Percentiles rank a stretch among this genome's conserved stretches.
phyloP scores from a whole-genome alignment of 345 rosid genomes.

The Bruguiera parviflora region DNA sequence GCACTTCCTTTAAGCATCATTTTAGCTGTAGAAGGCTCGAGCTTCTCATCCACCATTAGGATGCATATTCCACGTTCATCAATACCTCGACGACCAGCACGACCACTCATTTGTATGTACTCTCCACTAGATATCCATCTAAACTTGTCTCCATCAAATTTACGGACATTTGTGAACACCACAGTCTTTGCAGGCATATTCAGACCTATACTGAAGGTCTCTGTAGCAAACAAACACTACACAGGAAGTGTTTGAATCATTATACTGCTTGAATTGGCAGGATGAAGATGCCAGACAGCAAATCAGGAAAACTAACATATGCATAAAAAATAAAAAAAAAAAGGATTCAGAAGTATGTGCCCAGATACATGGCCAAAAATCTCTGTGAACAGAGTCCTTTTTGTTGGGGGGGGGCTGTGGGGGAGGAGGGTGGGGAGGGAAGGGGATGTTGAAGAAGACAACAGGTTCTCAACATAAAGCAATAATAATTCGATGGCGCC shows the following conservation, averaged over 20 bases:
- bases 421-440: no score
- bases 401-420: no score
- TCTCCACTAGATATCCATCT: conserved; percentile 99
- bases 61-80: conserved; percentile 93
- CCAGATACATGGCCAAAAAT: neutral
- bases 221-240: conserved; percentile 98
- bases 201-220: conserved; percentile 97
- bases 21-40: conserved; percentile 95
- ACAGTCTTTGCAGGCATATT: conserved; percentile 99
- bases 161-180: conserved; percentile 95
- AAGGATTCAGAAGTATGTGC: neutral
- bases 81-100: conserved; percentile 99
- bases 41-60: conserved; percentile 93
- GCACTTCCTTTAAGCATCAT: conserved; percentile 93
- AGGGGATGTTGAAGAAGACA: no score
- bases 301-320: neutral
- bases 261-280: conserved; percentile 10
- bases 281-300: neutral
- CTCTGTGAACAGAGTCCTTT: neutral
- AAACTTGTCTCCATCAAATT: conserved; percentile 98
- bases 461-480: no score
- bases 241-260: conserved; percentile 27
- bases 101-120: conserved; percentile 98
- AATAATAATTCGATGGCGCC: no score
- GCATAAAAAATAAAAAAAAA: neutral